phyloP scores from a whole-genome alignment of 805 yeast genomes.

The Geotrichum ghanense region DNA sequence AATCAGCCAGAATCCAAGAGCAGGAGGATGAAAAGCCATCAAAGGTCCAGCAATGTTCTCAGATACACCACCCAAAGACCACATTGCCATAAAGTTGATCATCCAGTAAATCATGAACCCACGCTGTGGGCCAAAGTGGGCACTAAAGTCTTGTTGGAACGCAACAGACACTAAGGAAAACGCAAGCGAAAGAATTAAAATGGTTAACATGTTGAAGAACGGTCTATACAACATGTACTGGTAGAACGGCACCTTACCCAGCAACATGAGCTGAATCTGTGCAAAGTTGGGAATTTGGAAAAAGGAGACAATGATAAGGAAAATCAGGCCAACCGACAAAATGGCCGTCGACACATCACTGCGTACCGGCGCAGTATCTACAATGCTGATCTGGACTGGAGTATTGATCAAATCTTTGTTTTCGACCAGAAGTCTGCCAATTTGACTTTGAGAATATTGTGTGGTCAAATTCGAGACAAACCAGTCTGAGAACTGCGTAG shows the following conservation, averaged over 20 bases:
- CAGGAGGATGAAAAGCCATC: slow-evolving; percentile 46
- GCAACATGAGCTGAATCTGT: slow-evolving; percentile 1
- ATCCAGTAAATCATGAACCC: slow-evolving; percentile 74
- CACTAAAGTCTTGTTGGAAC: slow-evolving; percentile 49
- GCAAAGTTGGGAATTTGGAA: slow-evolving; percentile 39
- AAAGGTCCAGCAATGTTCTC: slow-evolving; percentile 49
- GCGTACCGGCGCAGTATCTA: slow-evolving; percentile 41
- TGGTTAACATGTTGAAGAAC: not conserved
- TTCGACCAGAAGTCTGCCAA: slow-evolving; percentile 15
- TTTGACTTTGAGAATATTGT: slow-evolving; percentile 20
- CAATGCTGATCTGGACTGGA: slow-evolving; percentile 27
- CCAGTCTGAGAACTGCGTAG: not conserved
- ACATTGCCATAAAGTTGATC: slow-evolving; percentile 53
- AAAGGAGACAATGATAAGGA: slow-evolving; percentile 58
- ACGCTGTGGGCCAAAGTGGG: slow-evolving; percentile 43
- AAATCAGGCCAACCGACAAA: slow-evolving; percentile 56
- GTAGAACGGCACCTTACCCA: slow-evolving; percentile 1
- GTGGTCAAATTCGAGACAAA: slow-evolving; percentile 1
- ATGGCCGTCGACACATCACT: slow-evolving; percentile 28
- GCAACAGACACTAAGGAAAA: slow-evolving; percentile 53
- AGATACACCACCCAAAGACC: slow-evolving; percentile 66
- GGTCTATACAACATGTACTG: slow-evolving; percentile 12
- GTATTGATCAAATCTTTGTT: slow-evolving; percentile 21
- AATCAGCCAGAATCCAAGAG: slow-evolving; percentile 60
- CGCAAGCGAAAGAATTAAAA: slow-evolving; percentile 42